These are phyloP conservation scores for Psilocybe cubensis DNA, from an alignment of 768 basidiomycete genomes.

Conservation along the genomic window DNA sequence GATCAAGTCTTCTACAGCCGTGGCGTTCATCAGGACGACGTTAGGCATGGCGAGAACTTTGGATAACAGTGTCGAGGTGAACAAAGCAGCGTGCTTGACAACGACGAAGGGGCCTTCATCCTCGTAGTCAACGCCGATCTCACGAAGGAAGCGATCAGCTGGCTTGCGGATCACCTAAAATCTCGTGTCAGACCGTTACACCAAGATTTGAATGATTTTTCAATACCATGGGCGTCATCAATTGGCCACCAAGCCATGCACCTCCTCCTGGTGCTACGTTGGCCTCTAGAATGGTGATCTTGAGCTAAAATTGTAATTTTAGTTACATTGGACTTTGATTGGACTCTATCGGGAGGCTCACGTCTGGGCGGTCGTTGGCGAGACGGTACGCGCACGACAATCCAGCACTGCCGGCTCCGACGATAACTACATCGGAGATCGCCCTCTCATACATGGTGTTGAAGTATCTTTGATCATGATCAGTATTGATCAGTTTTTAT, in stretches of 20 bases:
- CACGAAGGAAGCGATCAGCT: constrained; percentile 69
- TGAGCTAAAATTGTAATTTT: constrained; percentile 36
- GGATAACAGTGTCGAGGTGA: constrained; percentile 77
- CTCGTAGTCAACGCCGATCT: constrained; percentile 74
- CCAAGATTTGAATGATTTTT: neutral
- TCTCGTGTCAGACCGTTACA: neutral
- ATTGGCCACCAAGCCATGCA: constrained; percentile 79
- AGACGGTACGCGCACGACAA: constrained; percentile 77
- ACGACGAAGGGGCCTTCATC: constrained; percentile 80
- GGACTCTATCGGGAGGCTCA: constrained; percentile 27
- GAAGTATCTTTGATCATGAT: constrained; percentile 56
- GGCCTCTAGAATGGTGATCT: constrained; percentile 68
- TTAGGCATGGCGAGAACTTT: constrained; percentile 72
- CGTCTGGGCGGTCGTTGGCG: constrained; percentile 66
- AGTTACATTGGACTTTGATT: neutral
- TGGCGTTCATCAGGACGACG: constrained; percentile 77
- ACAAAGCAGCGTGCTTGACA: constrained; percentile 82
- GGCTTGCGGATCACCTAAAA: constrained; percentile 76
- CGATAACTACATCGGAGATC: constrained; percentile 78
- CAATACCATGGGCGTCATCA: constrained; percentile 77
- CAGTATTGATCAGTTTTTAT: neutral
- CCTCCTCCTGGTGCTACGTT: constrained; percentile 81
- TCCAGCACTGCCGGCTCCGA: constrained; percentile 74
- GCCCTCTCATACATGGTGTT: constrained; percentile 72
- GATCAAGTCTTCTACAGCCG: constrained; percentile 82